Evolutionary conservation across 805 yeast genomes (phyloP).

Genomic region (Vanderwaltozyma yarrowii): DNA sequence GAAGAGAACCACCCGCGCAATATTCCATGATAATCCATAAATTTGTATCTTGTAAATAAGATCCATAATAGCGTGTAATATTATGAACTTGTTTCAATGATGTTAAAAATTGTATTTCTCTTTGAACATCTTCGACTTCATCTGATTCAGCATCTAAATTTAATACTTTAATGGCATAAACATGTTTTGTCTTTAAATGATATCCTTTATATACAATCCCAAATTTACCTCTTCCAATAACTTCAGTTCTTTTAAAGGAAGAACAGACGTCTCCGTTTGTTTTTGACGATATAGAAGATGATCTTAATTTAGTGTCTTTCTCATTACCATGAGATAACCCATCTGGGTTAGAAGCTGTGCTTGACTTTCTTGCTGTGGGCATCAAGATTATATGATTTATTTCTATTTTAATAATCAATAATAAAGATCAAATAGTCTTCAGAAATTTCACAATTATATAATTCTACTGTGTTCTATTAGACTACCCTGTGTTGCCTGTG

Average conservation of each 20-base stretch:
- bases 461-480: too few relatives aligned
- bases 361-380: not conserved
- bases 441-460: too few relatives aligned
- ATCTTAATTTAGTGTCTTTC: not conserved
- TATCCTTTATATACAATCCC: slow-evolving; percentile 92
- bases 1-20: slow-evolving; percentile 91
- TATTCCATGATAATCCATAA: slow-evolving; percentile 97
- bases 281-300: not conserved
- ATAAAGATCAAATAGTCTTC: too few relatives aligned
- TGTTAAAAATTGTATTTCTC: slow-evolving; percentile 78
- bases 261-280: slow-evolving; percentile 21
- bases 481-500: too few relatives aligned
- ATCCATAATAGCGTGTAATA: slow-evolving; percentile 86
- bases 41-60: slow-evolving; percentile 77
- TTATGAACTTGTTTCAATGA: slow-evolving; percentile 81
- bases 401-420: too few relatives aligned
- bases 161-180: slow-evolving; percentile 87
- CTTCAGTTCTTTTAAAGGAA: slow-evolving; percentile 70
- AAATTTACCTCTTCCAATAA: slow-evolving; percentile 92
- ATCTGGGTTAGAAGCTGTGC: not conserved
- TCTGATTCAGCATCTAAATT: slow-evolving; percentile 89
- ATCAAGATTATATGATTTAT: not conserved
- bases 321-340: not conserved
- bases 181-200: slow-evolving; percentile 55
- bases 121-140: slow-evolving; percentile 90